Evolutionary conservation across 2,329 filamentous ascomycete genomes (phyloP), one percentile per base, ranked within the genome.

Genomic region (Talaromyces funiculosus): DNA sequence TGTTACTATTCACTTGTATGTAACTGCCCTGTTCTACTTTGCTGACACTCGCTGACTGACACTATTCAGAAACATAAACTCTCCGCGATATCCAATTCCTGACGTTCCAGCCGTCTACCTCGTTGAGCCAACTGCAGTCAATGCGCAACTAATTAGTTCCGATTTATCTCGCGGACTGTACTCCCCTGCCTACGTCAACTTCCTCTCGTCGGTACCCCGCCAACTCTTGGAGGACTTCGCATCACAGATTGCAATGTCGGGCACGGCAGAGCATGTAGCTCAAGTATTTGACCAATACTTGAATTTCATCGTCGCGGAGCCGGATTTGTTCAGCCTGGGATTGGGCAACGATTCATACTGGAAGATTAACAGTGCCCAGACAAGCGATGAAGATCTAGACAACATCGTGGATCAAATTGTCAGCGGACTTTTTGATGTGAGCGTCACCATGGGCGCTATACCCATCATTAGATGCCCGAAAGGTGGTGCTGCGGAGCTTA

Each of bases 391-490:
- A 62, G 90, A 94, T 71, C 83, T 99, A 59, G 94, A 97, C 70
- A 81, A 84, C 57, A 86, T 94, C 38, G 85, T 99, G 33, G 93
- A 99, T 74, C 87, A 87, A 66, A 93, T 97, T 64, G 94, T 99
- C 55, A 95, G 90, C 69, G 94, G 94, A 0, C 80, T 99, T n/a
- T 99, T 97, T 77, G 97, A 92, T 64, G 94, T 99, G 53, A 88
- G 94, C 62, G 94, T 96, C n/a, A 99, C 94, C 4, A 96, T 97
- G 91, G 93, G 89, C 62, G 87, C 92, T 2, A 96, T 99, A 67
- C 94, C 94, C 6, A 92, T 99, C 67, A 97, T 99, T 69, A 84
- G 94, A 66, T 97, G 91, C 71, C 92, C 94, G 6, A 96, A 94
- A 72, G 91, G 89, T 54, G 92, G 91, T 37, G 91, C 94, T 3